Base-by-base conservation (phyloP, 2,329 filamentous ascomycete genomes). In the Phyllosticta citriasiana region DNA sequence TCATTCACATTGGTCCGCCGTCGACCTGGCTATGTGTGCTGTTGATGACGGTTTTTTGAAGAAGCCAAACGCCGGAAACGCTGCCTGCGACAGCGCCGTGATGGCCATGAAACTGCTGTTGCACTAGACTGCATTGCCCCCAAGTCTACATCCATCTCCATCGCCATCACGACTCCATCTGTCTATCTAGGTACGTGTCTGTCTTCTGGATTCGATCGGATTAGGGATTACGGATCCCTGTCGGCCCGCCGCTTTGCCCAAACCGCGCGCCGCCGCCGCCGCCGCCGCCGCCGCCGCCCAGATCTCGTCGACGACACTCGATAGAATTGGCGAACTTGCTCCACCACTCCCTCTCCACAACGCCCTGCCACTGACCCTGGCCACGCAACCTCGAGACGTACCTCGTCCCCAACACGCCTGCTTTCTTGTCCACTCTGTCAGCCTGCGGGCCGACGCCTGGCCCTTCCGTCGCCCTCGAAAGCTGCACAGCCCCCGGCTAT, bases 401-500 rank as follows among this genome's bases (percentile, higher is more conserved):
- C 59, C 47, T 55, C 54, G 12, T 19, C 22, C 54, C 26, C 47
- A n/a, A 26, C 24, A 22, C 22, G 27, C 53, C 47, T 57, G 50
- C 47, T 35, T 35, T 24, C 30, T 53, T 47, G 54, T 61, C 47
- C 54, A 24, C 40, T 30, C 47, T 35, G 19, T 27, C 54, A 54
- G 53, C 55, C 55, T 55, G 60, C 60, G 60, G 60, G 60, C 60
- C 60, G 60, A 55, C 55, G 60, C 55, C 55, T 62, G 60, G 55
- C 60, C 60, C 60, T 55, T 50, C 50, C 60, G 55, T 56, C 55
- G 60, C 60, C 60, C 30, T 57, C 33, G 52, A 62, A 51, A 57
- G 60, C 60, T 58, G 55, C 56, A 57, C 60, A 57, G 60, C 55
- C 60, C 55, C 60, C 60, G 51, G 60, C 60, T 51, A 62, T 62